These are phyloP conservation scores for Avena insularis DNA, from an alignment of 176 grass and related monocot species.

Conservation along the genomic window DNA sequence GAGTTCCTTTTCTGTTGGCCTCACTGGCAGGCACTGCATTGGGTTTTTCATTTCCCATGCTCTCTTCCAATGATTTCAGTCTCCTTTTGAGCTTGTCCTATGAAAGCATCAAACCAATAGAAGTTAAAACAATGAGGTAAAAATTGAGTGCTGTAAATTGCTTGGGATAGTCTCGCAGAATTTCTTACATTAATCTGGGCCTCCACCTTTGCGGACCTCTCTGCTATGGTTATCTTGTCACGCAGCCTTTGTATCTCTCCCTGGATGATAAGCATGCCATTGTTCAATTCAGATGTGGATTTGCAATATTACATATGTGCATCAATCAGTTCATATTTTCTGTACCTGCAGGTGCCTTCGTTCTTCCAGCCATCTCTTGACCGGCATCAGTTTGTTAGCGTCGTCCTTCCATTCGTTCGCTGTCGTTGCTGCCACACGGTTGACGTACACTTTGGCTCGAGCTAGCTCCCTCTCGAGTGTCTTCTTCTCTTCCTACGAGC, in stretches of 20 bases:
- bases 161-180: background rate
- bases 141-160: background rate
- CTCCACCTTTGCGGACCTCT: slow-evolving; percentile 83
- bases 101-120: slow-evolving; percentile 37
- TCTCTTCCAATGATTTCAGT: slow-evolving; percentile 75
- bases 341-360: slow-evolving; percentile 78
- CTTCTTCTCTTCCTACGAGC: slow-evolving; percentile 82
- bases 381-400: slow-evolving; percentile 68
- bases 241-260: slow-evolving; percentile 78
- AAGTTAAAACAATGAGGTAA: slow-evolving; percentile 16
- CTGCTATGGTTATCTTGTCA: slow-evolving; percentile 68
- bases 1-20: slow-evolving; percentile 43
- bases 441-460: slow-evolving; percentile 77
- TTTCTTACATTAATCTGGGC: slow-evolving; percentile 73
- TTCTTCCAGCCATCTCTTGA: slow-evolving; percentile 94
- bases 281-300: slow-evolving; percentile 6
- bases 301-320: slow-evolving; percentile 2
- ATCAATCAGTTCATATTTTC: background rate
- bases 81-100: slow-evolving; percentile 86
- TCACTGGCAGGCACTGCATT: slow-evolving; percentile 47
- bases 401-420: slow-evolving; percentile 90
- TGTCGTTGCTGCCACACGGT: slow-evolving; percentile 64
- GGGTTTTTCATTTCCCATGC: slow-evolving; percentile 52
- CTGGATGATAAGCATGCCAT: slow-evolving; percentile 44
- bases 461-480: slow-evolving; percentile 85